phyloP scores from a whole-genome alignment of 768 basidiomycete genomes.

The Chlorophyllum brunneum region DNA sequence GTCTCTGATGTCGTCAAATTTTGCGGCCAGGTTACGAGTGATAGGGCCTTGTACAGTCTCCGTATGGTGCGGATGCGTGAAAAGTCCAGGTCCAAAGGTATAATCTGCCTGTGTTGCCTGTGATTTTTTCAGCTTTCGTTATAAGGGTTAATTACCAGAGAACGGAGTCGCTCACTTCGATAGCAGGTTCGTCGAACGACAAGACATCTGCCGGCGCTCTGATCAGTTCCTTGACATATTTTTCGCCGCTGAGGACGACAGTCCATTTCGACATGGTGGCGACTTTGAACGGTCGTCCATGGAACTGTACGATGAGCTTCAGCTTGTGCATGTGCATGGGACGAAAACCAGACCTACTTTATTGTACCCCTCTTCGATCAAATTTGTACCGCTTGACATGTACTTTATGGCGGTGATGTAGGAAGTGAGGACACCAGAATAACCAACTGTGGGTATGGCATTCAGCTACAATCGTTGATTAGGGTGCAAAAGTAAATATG shows the following conservation, averaged over 20 bases:
- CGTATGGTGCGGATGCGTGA: conserved; percentile 27
- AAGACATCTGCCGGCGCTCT: conserved; percentile 34
- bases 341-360: conserved; percentile 11
- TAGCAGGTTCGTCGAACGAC: conserved; percentile 26
- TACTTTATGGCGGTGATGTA: conserved; percentile 22
- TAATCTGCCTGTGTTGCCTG: conserved; percentile 35
- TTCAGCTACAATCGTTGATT: conserved; percentile 11
- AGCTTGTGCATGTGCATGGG: background rate
- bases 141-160: too few species aligned
- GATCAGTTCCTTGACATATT: conserved; percentile 35
- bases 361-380: conserved; percentile 24
- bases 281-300: conserved; percentile 24
- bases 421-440: conserved; percentile 20
- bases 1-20: conserved; percentile 38
- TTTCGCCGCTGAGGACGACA: conserved; percentile 28
- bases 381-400: conserved; percentile 17
- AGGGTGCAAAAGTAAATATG: background rate
- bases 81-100: conserved; percentile 31
- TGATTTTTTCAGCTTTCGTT: background rate
- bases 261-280: conserved; percentile 29
- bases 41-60: conserved; percentile 27
- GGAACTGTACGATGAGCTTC: conserved; percentile 16
- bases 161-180: conserved; percentile 26
- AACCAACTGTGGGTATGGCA: conserved; percentile 22
- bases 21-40: conserved; percentile 33